Evolutionary conservation across 495 filamentous ascomycete genomes (phyloP).

Genomic region (Penicillium waksmanii): DNA sequence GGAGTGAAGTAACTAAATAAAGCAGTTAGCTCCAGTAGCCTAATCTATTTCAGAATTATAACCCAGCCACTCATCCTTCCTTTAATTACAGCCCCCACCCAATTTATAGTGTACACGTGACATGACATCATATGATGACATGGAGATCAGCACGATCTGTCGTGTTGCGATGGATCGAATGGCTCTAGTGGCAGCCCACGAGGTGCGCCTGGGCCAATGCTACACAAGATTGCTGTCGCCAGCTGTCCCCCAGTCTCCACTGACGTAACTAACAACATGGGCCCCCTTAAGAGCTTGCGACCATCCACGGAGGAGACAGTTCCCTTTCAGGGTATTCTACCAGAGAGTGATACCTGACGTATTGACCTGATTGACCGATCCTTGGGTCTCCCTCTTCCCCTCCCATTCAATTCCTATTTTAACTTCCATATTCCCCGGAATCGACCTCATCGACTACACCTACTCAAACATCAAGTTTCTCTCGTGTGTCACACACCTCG

Average conservation of each 20-base stretch:
- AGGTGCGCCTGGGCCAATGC: background rate
- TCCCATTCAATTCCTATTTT: background rate
- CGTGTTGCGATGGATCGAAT: constrained; percentile 2
- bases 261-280: constrained; percentile 23
- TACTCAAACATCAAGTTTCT: too few relatives aligned
- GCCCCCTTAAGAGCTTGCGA: background rate
- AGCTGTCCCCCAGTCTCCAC: constrained; percentile 18
- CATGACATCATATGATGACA: constrained; percentile 31
- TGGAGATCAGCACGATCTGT: constrained; percentile 8
- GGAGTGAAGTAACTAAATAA: background rate
- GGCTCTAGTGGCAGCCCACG: background rate
- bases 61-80: background rate
- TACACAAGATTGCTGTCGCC: constrained; percentile 14
- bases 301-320: background rate
- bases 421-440: constrained; percentile 7
- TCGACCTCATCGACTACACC: background rate
- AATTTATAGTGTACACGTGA: constrained; percentile 23
- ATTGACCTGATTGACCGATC: constrained; percentile 11
- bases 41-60: background rate
- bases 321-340: background rate
- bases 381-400: constrained; percentile 6
- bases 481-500: too few relatives aligned
- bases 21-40: background rate
- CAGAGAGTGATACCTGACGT: constrained; percentile 6
- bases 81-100: background rate